Base-by-base conservation (phyloP, 768 basidiomycete species). In the Coprinopsis sp. region DNA sequence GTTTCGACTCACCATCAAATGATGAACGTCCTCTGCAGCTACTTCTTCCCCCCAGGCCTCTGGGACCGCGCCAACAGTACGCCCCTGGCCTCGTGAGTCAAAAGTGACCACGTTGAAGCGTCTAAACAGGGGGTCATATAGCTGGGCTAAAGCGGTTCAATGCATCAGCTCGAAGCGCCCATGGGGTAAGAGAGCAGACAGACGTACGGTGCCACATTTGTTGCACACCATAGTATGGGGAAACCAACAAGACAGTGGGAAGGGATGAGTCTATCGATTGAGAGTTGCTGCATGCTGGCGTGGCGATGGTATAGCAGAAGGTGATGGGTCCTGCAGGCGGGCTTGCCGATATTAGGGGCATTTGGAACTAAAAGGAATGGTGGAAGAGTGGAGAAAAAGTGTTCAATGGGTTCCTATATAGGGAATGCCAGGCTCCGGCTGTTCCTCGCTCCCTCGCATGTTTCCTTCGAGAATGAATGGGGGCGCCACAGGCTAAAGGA, bases 51-150 rank as follows among this genome's bases (percentile, higher is more conserved):
- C 63, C 27, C 61, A 69, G 19, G 27, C 6, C 5, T n/a, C 6
- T 1, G 33, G 21, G 6, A 40, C 47, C 12, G 59, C 45, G 14
- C 44, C 52, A 18, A 61, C 55, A 6, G 68, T 65, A 13, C 59
- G 53, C 11, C 68, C 69, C 46, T 58, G 60, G 2, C 54, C 56
- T 21, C 68, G 64, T 42, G 64, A 51, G 37, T 71, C 66, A 19
- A 69, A 37, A 18, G 58, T 54, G 19, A 71, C 56, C 13, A 69
- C 60, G 50, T 69, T 71, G 56, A 69, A 70, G 19, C 60, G 61
- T 22, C 70, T 56, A 13, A 69, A 56, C 6, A 48, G 49, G 24
- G 59, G 58, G 50, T 69, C 66, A 6, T 60, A 45, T 36, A 71
- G 68, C 49, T 70, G 68, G 25, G 56, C 68, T 68, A 29, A 8